Percentiles rank a stretch among this genome's conserved stretches.
These are phyloP conservation scores for Moringa oleifera DNA, from an alignment of 345 rosid species.

Conservation along the genomic window DNA sequence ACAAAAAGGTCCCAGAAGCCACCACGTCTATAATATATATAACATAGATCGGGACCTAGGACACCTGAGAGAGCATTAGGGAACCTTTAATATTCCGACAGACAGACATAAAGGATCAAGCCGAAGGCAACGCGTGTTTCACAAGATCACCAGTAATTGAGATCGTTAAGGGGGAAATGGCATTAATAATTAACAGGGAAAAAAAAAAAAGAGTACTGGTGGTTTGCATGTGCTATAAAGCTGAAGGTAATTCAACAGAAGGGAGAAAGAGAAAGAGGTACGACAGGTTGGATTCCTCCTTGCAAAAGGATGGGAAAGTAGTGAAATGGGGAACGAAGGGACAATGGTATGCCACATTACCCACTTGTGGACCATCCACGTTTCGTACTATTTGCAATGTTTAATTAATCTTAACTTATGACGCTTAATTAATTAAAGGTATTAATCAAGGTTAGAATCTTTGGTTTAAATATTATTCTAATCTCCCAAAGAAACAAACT, in stretches of 20 bases:
- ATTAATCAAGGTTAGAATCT: constrained; percentile 28
- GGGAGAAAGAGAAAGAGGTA: constrained; percentile 13
- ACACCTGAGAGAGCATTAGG: constrained; percentile 28
- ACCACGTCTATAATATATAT: too few relatives aligned
- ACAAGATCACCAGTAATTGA: neutral
- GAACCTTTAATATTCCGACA: constrained; percentile 21
- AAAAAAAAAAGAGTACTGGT: too few relatives aligned
- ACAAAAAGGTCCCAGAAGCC: too few relatives aligned
- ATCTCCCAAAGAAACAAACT: constrained; percentile 17
- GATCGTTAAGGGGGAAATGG: constrained; percentile 6
- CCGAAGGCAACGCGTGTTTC: constrained; percentile 17
- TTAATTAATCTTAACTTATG: constrained; percentile 25
- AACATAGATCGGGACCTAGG: too few relatives aligned
- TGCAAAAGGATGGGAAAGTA: constrained; percentile 13
- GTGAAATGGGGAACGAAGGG: constrained; percentile 11
- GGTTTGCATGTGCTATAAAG: constrained; percentile 58
- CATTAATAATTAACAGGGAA: too few relatives aligned
- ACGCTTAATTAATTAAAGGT: constrained; percentile 19
- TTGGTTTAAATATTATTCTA: constrained; percentile 20
- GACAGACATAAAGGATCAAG: constrained; percentile 10
- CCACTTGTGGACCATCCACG: constrained; percentile 32
- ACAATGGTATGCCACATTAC: constrained; percentile 21
- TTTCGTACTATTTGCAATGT: constrained; percentile 9
- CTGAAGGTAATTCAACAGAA: constrained; percentile 13
- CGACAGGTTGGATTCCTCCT: constrained; percentile 36